Conservation (phyloP, 2,329 filamentous ascomycete species). For the Ophiostoma piceae region DNA sequence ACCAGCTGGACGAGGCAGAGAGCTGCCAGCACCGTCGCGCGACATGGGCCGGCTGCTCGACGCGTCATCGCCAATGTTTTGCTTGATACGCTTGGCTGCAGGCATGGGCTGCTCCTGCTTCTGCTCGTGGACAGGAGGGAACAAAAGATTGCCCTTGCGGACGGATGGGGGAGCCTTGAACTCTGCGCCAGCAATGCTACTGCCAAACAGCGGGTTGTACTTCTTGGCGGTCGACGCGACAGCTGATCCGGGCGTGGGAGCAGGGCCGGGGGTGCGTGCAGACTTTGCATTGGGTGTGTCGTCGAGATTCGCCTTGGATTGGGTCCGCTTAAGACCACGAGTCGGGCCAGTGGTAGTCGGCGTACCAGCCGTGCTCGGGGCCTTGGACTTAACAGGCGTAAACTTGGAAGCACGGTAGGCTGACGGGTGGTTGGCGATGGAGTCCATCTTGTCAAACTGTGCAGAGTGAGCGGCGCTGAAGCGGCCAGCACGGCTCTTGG, state of each 20-base stretch:
- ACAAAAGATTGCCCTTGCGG: constrained; percentile 29
- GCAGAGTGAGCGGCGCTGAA: constrained; percentile 83
- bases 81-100: constrained; percentile 66
- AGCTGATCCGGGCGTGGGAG: not conserved
- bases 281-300: constrained; percentile 44
- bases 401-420: constrained; percentile 60
- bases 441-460: constrained; percentile 96
- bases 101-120: constrained; percentile 35
- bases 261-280: constrained; percentile 14
- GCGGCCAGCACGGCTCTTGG: constrained; percentile 70
- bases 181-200: constrained; percentile 31
- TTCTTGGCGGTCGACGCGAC: constrained; percentile 30
- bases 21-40: constrained; percentile 40
- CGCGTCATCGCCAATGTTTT: constrained; percentile 61
- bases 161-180: constrained; percentile 23
- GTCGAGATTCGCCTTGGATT: constrained; percentile 57
- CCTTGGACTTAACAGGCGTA: constrained; percentile 42
- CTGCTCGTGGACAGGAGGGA: constrained; percentile 24
- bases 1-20: constrained; percentile 39
- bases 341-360: constrained; percentile 20
- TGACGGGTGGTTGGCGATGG: constrained; percentile 80
- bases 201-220: constrained; percentile 29
- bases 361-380: not conserved
- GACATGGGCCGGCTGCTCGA: constrained; percentile 59
- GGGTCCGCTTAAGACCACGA: constrained; percentile 48